phyloP scores from a whole-genome alignment of 805 yeast genomes.

The Geotrichum ghanense region DNA sequence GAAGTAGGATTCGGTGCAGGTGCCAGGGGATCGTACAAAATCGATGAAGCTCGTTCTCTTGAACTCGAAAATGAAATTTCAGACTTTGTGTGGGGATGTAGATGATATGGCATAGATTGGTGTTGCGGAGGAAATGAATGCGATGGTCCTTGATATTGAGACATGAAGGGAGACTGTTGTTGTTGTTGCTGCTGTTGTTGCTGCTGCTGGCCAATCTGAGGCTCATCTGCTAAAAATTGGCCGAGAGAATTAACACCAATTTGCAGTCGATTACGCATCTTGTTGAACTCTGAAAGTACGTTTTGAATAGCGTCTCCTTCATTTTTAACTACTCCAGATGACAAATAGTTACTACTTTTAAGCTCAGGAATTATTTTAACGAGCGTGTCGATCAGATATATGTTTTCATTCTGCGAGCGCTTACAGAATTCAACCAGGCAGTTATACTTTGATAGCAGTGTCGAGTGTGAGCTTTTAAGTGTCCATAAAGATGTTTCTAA shows the following conservation, averaged over 20 bases:
- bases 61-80: conserved; percentile 1
- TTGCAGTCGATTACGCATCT: background rate
- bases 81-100: background rate
- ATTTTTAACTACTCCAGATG: background rate
- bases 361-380: background rate
- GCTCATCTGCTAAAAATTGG: background rate
- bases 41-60: background rate
- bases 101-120: background rate
- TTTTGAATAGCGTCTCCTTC: background rate
- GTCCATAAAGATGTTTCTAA: background rate
- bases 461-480: background rate
- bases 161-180: background rate
- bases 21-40: conserved; percentile 2
- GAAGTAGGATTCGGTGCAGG: background rate
- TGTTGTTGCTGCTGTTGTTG: background rate
- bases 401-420: background rate
- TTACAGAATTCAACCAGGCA: background rate
- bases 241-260: background rate
- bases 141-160: background rate
- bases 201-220: background rate
- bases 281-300: background rate
- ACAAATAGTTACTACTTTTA: background rate
- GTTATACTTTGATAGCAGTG: background rate
- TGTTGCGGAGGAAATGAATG: background rate
- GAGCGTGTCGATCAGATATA: background rate